Base-by-base conservation (phyloP, 164 flowering plant genomes). In the Annona cherimola region DNA sequence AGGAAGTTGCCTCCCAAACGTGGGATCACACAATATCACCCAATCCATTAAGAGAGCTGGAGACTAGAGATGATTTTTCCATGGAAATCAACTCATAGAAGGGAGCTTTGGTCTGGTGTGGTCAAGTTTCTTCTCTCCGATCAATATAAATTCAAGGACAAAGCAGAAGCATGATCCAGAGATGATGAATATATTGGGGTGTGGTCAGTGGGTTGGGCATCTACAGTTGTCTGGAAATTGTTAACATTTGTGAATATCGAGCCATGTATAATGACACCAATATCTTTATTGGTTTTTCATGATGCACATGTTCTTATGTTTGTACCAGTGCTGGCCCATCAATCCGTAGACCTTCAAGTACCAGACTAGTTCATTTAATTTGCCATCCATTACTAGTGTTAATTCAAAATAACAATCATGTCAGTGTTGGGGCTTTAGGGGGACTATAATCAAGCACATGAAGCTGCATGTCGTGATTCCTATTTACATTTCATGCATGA, bases 1-100 rank as follows among this genome's bases (percentile, higher is more conserved):
- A 85, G 97, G 80, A 94, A 94, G 83, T 78, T 94, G 82, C 99
- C 99, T 54, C 99, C 99, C 11, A 92, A 90, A 76, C 92, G 97
- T 9, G 89, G 92, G 16, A 84, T 84, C 69, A 88, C 95, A 41
- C 95, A 88, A 61, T 94, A 94, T 82, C 95, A 91, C 68, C 92
- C 89, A 6, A 92, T 94, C 67, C 92, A 85, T 66, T 94, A 82
- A 89, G 68, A 64, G 74, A 42, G 35, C 41, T n/a, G 5, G 2
- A 68, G 44, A 57, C 42, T 42, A 64, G 41, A 65, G 63, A 50
- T 63, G 45, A 35, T 26, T 11, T 11, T 50, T 50, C 57, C 8
- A 50, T 50, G 57, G 11, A 50, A 50, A 50, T 9, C 18, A 46
- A 46, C 57, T 16, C 2, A 50, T 11, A 16, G 57, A 50, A 9